Evolutionary conservation across 495 filamentous ascomycete genomes (phyloP).

Genomic region (Baudoinia panamericana): DNA sequence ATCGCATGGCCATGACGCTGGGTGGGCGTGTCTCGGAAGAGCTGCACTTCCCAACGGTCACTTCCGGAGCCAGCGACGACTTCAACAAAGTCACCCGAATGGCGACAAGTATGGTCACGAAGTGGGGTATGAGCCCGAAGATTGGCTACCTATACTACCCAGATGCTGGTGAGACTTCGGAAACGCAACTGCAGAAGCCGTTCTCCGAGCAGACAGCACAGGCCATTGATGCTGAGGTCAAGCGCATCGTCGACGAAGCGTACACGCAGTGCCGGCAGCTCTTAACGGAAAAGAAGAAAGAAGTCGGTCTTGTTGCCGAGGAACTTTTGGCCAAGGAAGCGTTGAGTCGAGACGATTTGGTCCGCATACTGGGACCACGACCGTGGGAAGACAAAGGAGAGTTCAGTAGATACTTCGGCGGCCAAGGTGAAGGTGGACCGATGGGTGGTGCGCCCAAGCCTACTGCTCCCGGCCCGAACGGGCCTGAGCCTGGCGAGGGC

Average conservation of each 20-base stretch:
- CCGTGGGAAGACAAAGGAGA: constrained; percentile 74
- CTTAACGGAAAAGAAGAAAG: constrained; percentile 69
- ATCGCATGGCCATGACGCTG: constrained; percentile 99
- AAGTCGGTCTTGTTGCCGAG: constrained; percentile 81
- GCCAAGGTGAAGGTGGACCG: constrained; percentile 13
- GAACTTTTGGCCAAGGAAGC: constrained; percentile 88
- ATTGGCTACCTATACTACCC: constrained; percentile 85
- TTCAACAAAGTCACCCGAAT: constrained; percentile 97
- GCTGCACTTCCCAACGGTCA: constrained; percentile 89
- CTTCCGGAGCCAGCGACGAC: constrained; percentile 84
- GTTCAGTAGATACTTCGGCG: constrained; percentile 81
- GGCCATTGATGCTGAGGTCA: constrained; percentile 81
- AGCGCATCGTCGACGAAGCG: constrained; percentile 76
- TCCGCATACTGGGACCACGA: constrained; percentile 70
- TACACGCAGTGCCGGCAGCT: constrained; percentile 81
- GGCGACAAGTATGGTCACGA: constrained; percentile 93
- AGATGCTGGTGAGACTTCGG: constrained; percentile 39
- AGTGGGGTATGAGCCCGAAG: constrained; percentile 93
- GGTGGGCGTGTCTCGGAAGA: constrained; percentile 91
- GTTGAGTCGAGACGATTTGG: constrained; percentile 75
- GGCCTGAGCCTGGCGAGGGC: constrained; percentile 1
- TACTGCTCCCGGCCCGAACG: constrained; percentile 8
- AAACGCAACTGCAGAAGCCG: constrained; percentile 75
- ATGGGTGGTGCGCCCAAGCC: constrained; percentile 7
- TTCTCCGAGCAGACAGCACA: constrained; percentile 89